Evolutionary conservation across 164 flowering plant species (phyloP), one percentile per base, ranked within the genome.

Genomic region (Malania oleifera): DNA sequence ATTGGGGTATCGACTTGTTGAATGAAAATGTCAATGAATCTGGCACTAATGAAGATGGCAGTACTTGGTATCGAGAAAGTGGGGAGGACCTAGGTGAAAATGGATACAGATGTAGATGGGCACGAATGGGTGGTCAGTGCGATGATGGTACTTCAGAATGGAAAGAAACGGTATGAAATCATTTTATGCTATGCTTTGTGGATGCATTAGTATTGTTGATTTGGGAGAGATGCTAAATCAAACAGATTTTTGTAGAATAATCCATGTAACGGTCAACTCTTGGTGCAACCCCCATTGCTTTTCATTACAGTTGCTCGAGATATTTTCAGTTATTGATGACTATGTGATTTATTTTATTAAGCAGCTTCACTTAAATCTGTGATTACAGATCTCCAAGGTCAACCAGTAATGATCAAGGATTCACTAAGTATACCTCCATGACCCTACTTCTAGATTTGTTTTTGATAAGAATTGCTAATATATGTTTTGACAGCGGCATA

Each of bases 101-200:
- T 76, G 98, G 98, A 57, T 87, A 84, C 69, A 76, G 93, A 71
- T 82, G 93, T 70, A 77, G 96, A 54, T 92, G 98, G 98, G 70
- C 90, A 50, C 85, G 81, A 68, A 92, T 92, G 98, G 96, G 96
- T 57, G 96, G 98, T 61, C 81, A 64, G 60, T 72, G 79, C 53
- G 56, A 61, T 37, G 93, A 85, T 68, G 85, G 84, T 71, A 78
- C 87, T 41, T 82, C 91, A 13, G 80, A 89, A 68, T 92, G 96
- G 98, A 84, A 84, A 79, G 98, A 92, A 77, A 85, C 69, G 86
- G 98, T 92, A 86, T 55, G n/a, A 1, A 44, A 25, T 38, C 3
- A 3, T 49, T 46, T 55, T 53, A 9, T 24, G 37, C 38, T 22
- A 1, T 22, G 24, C 5, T 61, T 9, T 26, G 39, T 2, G 56